Evolutionary conservation across 1,284 basidiomycete species (phyloP), one percentile per base, ranked within the genome.

Genomic region (Gymnopus androsaceus): DNA sequence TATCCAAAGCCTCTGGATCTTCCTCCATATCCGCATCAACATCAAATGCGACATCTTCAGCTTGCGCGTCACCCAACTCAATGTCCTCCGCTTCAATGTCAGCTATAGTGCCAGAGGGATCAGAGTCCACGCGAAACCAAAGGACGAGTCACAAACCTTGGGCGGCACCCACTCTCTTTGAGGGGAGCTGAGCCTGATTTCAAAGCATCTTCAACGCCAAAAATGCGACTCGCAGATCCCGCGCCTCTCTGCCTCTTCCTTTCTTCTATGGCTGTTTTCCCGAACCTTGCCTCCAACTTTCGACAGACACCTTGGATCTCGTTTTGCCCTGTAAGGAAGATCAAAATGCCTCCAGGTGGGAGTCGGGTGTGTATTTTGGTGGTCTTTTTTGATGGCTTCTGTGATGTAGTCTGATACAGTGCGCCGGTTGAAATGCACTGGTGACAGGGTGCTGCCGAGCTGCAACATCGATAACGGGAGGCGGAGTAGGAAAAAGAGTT

Each of bases 251-350:
- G 72, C 61, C 75, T 76, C 58, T 65, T 71, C 66, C 75, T 80
- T 49, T 77, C 77, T 54, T 83, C 78, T 27, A 92, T 71, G 6
- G 86, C 87, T 67, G 82, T 85, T 52, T 72, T 69, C 0, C 92
- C 87, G 67, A 91, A 98, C 65, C 80, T 85, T 51, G 83, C 83
- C 67, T 95, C 90, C 53, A 99, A 73, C 67, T 87, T 89, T 59
- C 87, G 81, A 66, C 94, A 96, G 0, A 95, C 94, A 14, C 91
- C 84, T 55, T 87, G 85, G 62, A 99, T 99, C 69, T 99, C 97
- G 67, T 98, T 97, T 71, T 99, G 97, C 57, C 97, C 97, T 2
- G 97, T 99, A 82, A 99, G 87, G 72, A 99, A 99, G 25, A 99
- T 87, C 41, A 99, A 79, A 55, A 99, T 92, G 59, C 98, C 97